These are phyloP conservation scores for Lipomyces japonicus DNA, from an alignment of 805 yeast species.

Conservation along the genomic window DNA sequence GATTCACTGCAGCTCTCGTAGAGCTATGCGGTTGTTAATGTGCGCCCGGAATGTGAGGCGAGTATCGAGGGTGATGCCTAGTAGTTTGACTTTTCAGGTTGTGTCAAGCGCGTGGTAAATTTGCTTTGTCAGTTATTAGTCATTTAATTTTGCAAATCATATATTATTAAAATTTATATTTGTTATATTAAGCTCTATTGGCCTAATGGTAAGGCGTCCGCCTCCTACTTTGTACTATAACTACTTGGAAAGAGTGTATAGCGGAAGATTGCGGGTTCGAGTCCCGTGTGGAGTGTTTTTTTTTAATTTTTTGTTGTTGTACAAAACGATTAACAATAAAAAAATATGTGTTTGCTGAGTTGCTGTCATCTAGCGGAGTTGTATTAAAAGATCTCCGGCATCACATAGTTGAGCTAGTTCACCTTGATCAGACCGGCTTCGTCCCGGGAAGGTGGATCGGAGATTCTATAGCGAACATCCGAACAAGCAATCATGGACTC, in stretches of 20 bases:
- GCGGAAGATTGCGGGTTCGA: slow-evolving; percentile 68
- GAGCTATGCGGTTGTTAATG: no score
- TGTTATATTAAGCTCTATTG: slow-evolving; percentile 42
- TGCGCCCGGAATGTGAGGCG: no score
- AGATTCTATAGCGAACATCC: slow-evolving; percentile 1
- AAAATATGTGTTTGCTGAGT: no score
- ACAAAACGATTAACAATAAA: background rate
- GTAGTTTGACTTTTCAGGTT: background rate
- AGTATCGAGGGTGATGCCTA: no score
- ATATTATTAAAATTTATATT: slow-evolving; percentile 1
- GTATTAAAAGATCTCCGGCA: background rate
- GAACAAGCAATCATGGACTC: no score
- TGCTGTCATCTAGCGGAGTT: no score
- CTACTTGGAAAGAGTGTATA: slow-evolving; percentile 19
- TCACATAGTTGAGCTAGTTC: background rate
- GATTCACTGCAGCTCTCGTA: no score
- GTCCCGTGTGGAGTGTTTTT: slow-evolving; percentile 55
- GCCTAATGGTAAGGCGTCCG: slow-evolving; percentile 67
- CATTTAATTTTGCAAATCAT: no score
- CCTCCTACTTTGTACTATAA: slow-evolving; percentile 44
- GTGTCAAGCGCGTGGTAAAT: background rate
- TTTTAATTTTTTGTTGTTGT: slow-evolving; percentile 4
- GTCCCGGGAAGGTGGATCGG: slow-evolving; percentile 5
- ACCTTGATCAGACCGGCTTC: slow-evolving; percentile 3
- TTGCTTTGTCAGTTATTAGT: no score